Base-by-base conservation (phyloP, 179 eudicot species). In the Corrigiola litoralis region DNA sequence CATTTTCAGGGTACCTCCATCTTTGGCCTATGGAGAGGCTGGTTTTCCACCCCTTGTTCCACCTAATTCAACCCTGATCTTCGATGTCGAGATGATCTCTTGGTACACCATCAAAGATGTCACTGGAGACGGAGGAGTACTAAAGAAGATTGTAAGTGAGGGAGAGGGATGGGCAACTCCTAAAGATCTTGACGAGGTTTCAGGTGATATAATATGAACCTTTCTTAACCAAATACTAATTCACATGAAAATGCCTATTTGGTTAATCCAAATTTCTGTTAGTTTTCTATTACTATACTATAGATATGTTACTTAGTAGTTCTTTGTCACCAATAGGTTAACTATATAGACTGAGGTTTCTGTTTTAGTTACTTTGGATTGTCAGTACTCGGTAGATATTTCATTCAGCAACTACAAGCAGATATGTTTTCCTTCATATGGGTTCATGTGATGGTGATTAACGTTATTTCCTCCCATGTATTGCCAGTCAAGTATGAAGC, bases 121-220 rank as follows among this genome's bases (percentile, higher is more conserved):
- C 1, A 77, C 78, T 20, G 80, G 78, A 16, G 87, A 82, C 60
- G 87, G 84, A 54, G 84, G 84, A 9, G 74, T 82, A 20, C 40
- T 82, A 31, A 82, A 82, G 77, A 82, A 80, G 71, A 77, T 80
- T 27, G 27, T 72, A 8, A 23, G 11, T 11, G 82, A 82, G 62
- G 87, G 87, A 9, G 80, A 82, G 45, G 82, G 80, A 1, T 82
- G 87, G 87, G 87, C 81, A 11, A 72, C 76, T 55, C 87, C 87
- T 18, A 82, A 73, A 66, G 68, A 75, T 24, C 68, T 54, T 48
- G 87, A 82, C 56, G 87, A 82, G 63, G 87, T 82, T 58, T 55
- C 77, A 59, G 81, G 86, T 82, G 68, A 52, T 34, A 58, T 58
- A 18, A 14, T 37, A 37, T 8, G n/a, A n/a, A n/a, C n/a, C n/a